Conservation (phyloP, 73 alveolate genomes). For the Blepharisma japonicum region DNA sequence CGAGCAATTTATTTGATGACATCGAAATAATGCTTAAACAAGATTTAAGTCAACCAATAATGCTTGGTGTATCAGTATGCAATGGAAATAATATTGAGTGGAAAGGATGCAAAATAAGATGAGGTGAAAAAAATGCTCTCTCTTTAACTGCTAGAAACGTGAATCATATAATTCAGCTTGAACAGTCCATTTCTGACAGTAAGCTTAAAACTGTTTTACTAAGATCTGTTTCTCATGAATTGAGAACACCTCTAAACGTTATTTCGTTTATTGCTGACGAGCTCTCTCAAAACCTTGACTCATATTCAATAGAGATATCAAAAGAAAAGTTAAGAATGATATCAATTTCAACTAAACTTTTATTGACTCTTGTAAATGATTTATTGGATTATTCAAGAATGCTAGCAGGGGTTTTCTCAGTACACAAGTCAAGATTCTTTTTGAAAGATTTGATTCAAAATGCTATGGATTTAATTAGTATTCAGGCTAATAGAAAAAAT, state of each 20-base stretch:
- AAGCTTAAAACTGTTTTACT: background rate
- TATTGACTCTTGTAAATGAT: background rate
- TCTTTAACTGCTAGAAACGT: background rate
- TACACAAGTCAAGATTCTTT: background rate
- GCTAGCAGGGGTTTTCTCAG: conserved; percentile 1
- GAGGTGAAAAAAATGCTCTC: too few relatives aligned
- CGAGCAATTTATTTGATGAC: too few relatives aligned
- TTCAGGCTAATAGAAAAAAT: too few relatives aligned
- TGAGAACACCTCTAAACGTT: conserved; percentile 8
- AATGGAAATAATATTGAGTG: too few relatives aligned
- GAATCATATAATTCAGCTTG: background rate
- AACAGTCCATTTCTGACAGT: background rate
- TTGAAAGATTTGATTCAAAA: background rate
- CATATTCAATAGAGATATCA: background rate
- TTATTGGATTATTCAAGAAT: conserved; percentile 20
- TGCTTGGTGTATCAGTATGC: too few relatives aligned
- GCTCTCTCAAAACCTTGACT: background rate
- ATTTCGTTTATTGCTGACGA: background rate
- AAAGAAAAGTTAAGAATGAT: background rate
- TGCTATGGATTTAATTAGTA: too few relatives aligned
- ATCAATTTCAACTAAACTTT: background rate
- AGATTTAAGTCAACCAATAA: too few relatives aligned
- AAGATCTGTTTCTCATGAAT: conserved; percentile 20
- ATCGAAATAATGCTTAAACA: too few relatives aligned
- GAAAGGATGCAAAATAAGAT: too few relatives aligned